Base-by-base conservation (phyloP, 2,329 filamentous ascomycete species). In the Colletotrichum plurivorum region DNA sequence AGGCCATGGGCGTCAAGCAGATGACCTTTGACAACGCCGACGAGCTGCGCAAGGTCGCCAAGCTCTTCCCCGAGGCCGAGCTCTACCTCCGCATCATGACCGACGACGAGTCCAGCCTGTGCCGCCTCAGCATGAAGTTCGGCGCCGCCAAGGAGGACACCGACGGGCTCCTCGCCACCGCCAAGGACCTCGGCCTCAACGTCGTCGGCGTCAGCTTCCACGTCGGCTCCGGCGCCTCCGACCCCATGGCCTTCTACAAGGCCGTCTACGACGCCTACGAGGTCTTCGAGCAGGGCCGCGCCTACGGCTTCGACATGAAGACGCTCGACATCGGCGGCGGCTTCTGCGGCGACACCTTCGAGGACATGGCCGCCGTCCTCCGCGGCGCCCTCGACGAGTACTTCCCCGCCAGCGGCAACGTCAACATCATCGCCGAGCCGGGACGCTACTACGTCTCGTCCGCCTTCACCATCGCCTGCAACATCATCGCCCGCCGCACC, bases 1-100 rank as follows among this genome's bases (percentile, higher is more conserved):
- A 93, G 77, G 88, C 90, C 78, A 87, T 91, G 73, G 93, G 92
- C 74, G 96, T 99, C 79, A 95, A 93, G 84, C 94, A 97, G 87
- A 98, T 99, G 95, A 99, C 96, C 2, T 98, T 99, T 79, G 96
- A 99, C 88, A 99, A 99, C 76, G 90, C 93, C 79, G 96, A 99
- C 80, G 96, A 99, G 87, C 89, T 99, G 60, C 94, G 95, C 89
- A 99, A 99, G 88, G 95, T 97, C 81, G 96, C 97, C 82, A 93
- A 94, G 81, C 89, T 96, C 75, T 98, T 89, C 78, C 95, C 96
- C 2, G 90, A 90, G 55, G 96, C 96, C 31, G 94, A 98, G 84
- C 90, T 99, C 49, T 97, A 93, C 82, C 87, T 99, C 71, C 95
- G 96, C 76, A 99, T 99, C 83, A 87, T 94, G 78, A 99, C 96